Evolutionary conservation across 805 yeast genomes (phyloP), one percentile per base, ranked within the genome.

Genomic region (Zygosaccharomyces bisporus): DNA sequence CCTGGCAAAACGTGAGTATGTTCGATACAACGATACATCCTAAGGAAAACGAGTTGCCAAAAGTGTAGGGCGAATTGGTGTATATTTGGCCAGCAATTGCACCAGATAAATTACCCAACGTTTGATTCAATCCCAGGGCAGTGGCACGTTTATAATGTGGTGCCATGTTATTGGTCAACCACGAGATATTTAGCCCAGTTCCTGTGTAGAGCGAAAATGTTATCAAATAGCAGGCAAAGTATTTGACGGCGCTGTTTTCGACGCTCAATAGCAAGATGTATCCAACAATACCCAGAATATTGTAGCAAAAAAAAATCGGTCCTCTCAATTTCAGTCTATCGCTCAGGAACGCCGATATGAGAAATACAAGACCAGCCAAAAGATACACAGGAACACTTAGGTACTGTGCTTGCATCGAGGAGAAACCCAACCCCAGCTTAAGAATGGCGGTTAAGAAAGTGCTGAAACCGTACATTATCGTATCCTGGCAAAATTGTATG

Each of bases 401-500:
- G 41, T 63, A 68, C 52, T 72, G 75, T 9, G 74, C 67, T 46
- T 62, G 49, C 35, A 63, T 33, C 2, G 59, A 45, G 17, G 46
- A 34, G 25, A 43, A 58, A 13, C 61, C 60, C 18, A 57, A 35
- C 9, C 51, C 54, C 19, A 47, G 36, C 31, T 63, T 58, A 44
- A 72, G 55, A 38, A 71, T 70, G 3, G 68, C 58, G 7, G 76
- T 74, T 38, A 70, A 55, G 44, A 71, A 72, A 1, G 71, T 68
- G 1, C 68, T 56, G 43, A 66, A 69, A 8, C 77, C 77, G 50
- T 71, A 74, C 25, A 71, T 54, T 6, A 68, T 58, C 10, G 65
- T 49, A 52, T 72, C 75, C 38, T 59, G 69, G 56, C 76, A 71
- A 52, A 74, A 73, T 52, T 73, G 76, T 48, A 69, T 69, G n/a